A percentile compares a stretch with the other conserved stretches of the same genome.
phyloP scores from a whole-genome alignment of 257 asterid genomes.

The Solanum tacnaense region DNA sequence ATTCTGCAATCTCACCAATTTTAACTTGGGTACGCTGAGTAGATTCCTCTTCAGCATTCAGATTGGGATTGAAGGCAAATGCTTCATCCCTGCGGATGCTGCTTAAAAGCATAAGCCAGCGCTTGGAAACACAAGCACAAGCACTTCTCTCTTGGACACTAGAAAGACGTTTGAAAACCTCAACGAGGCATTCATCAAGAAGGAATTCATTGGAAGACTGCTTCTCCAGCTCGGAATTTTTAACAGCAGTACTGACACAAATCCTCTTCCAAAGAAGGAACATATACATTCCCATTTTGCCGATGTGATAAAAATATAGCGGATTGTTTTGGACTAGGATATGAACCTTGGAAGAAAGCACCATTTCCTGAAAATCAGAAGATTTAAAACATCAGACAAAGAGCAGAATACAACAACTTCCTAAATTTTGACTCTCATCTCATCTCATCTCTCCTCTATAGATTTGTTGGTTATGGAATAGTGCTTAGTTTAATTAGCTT shows the following conservation, averaged over 20 bases:
- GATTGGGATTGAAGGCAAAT: background rate
- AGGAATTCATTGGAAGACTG: slow-evolving; percentile 68
- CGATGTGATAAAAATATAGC: slow-evolving; percentile 31
- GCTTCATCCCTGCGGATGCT: slow-evolving; percentile 27
- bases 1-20: slow-evolving; percentile 29
- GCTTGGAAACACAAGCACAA: slow-evolving; percentile 63
- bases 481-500: too few species aligned
- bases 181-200: slow-evolving; percentile 92
- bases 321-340: slow-evolving; percentile 6
- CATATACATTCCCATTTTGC: slow-evolving; percentile 45
- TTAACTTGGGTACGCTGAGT: background rate
- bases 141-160: slow-evolving; percentile 57
- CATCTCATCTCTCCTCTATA: too few species aligned
- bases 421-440: too few species aligned
- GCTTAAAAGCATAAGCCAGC: slow-evolving; percentile 82
- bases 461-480: too few species aligned
- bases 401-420: too few species aligned
- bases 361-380: background rate
- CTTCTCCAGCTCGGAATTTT: background rate
- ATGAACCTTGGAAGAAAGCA: background rate
- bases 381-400: background rate
- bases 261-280: slow-evolving; percentile 67
- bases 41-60: background rate
- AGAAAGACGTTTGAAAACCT: slow-evolving; percentile 1
- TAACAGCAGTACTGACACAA: slow-evolving; percentile 49